Percentiles rank a stretch among this genome's conserved stretches.
phyloP scores from a whole-genome alignment of 352 stramenopile species.

The Vaucheria bursata region DNA sequence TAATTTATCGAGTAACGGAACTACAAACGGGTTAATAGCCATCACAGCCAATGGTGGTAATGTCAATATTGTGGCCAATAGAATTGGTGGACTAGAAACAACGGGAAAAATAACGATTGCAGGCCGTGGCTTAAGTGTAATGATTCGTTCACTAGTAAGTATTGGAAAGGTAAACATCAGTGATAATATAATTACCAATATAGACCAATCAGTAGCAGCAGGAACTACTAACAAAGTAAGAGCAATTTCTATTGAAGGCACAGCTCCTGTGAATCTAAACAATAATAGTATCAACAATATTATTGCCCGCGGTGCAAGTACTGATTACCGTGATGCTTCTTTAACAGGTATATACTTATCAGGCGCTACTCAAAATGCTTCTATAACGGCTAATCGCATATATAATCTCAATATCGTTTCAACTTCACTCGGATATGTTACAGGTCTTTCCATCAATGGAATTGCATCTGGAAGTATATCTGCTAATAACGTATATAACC shows the following conservation, averaged over 20 bases:
- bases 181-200: slow-evolving; percentile 10
- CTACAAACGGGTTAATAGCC: slow-evolving; percentile 6
- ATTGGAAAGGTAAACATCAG: slow-evolving; percentile 8
- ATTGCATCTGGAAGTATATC: slow-evolving; percentile 8
- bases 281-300: slow-evolving; percentile 10
- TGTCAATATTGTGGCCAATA: slow-evolving; percentile 8
- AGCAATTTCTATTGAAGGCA: slow-evolving; percentile 8
- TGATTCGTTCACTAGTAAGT: slow-evolving; percentile 8
- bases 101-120: slow-evolving; percentile 7
- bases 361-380: slow-evolving; percentile 6
- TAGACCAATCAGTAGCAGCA: slow-evolving; percentile 6
- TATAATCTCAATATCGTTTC: slow-evolving; percentile 9
- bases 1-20: slow-evolving; percentile 8
- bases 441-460: slow-evolving; percentile 6
- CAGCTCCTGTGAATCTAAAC: slow-evolving; percentile 6
- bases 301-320: slow-evolving; percentile 4
- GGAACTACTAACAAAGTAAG: slow-evolving; percentile 8
- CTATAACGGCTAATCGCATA: slow-evolving; percentile 7
- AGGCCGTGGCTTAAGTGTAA: slow-evolving; percentile 5
- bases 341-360: slow-evolving; percentile 9
- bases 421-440: slow-evolving; percentile 8
- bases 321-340: slow-evolving; percentile 6
- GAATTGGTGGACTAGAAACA: slow-evolving; percentile 7
- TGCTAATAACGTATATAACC: slow-evolving; percentile 8
- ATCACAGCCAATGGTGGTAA: slow-evolving; percentile 6